Conservation (phyloP, 352 stramenopile species). For the Sclerospora graminicola region DNA sequence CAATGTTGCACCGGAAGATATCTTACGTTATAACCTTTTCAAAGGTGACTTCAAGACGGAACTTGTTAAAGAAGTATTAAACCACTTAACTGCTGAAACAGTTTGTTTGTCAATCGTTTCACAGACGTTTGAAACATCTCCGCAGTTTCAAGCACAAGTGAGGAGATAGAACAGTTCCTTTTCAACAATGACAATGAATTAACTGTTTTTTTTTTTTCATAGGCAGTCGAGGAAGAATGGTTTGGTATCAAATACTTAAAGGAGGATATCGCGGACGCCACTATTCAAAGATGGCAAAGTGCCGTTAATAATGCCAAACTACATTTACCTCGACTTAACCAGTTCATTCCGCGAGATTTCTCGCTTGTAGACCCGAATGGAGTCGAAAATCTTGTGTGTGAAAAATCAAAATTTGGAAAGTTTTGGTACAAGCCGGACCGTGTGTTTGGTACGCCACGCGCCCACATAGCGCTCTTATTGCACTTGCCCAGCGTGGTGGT, state of each 20-base stretch:
- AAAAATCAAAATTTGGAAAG: constrained; percentile 32
- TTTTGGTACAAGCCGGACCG: constrained; percentile 58
- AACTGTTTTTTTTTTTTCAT: not conserved
- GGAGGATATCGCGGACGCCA: constrained; percentile 24
- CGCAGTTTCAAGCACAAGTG: constrained; percentile 32
- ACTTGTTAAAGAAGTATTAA: constrained; percentile 30
- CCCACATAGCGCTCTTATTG: constrained; percentile 42
- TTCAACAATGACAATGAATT: too few relatives aligned
- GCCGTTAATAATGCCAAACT: constrained; percentile 29
- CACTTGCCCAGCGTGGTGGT: constrained; percentile 39
- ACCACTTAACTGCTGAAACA: constrained; percentile 34
- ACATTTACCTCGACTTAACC: constrained; percentile 46
- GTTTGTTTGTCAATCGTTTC: constrained; percentile 49
- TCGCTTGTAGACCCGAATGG: constrained; percentile 29
- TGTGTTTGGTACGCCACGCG: constrained; percentile 47
- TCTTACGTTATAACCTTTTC: constrained; percentile 56
- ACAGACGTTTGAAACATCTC: constrained; percentile 23
- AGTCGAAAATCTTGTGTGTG: constrained; percentile 19
- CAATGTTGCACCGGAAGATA: constrained; percentile 34
- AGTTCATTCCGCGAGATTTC: constrained; percentile 65
- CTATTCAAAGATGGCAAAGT: constrained; percentile 31
- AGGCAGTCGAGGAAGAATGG: constrained; percentile 45
- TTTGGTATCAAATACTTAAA: constrained; percentile 50
- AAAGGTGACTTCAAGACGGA: constrained; percentile 38
- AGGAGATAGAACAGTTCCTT: too few relatives aligned